Base-by-base conservation (phyloP, 1,139 yeast genomes). In the Candida sojae region DNA sequence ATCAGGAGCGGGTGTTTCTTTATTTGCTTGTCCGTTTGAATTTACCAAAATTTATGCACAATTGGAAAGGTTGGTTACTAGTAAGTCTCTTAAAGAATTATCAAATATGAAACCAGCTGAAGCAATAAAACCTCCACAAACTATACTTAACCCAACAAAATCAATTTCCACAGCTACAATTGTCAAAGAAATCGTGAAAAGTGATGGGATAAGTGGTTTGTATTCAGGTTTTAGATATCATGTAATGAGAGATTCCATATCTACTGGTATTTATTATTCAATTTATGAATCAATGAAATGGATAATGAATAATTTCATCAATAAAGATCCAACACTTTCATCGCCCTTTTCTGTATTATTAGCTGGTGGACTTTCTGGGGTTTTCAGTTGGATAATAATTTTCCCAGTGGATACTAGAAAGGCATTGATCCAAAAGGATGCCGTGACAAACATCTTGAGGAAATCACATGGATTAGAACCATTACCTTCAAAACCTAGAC, bases 21-120 rank as follows among this genome's bases (percentile, higher is more conserved):
- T 81, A 5, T 80, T 87, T 61, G 88, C 95, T 2, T 86, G 93
- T 57, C 97, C 97, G 0, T 89, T 89, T 62, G 97, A 89, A 63
- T 82, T 88, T 63, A 84, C 93, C 44, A 90, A 90, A 62, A 75
- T 89, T 6, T 88, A 86, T 52, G 86, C 93, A 38, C 96, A 90
- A 63, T 79, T 89, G 57, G 73, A 82, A 57, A 61, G 78, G 51
- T 62, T 82, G 58, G 76, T 79, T 42, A 73, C 74, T 53, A 53
- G 46, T 47, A 64, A 53, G 45, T 62, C 59, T 39, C 41, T 48
- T 39, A 48, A 45, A 33, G 59, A 56, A 25, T 33, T 53, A 21
- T 59, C 63, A 48, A 39, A 35, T 48, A 51, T 26, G 53, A 52
- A 43, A 12, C 8, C 31, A 17, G 38, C 7, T 6, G 25, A 21